phyloP scores from a whole-genome alignment of 2,329 filamentous ascomycete genomes.

The Fusarium newnesense region DNA sequence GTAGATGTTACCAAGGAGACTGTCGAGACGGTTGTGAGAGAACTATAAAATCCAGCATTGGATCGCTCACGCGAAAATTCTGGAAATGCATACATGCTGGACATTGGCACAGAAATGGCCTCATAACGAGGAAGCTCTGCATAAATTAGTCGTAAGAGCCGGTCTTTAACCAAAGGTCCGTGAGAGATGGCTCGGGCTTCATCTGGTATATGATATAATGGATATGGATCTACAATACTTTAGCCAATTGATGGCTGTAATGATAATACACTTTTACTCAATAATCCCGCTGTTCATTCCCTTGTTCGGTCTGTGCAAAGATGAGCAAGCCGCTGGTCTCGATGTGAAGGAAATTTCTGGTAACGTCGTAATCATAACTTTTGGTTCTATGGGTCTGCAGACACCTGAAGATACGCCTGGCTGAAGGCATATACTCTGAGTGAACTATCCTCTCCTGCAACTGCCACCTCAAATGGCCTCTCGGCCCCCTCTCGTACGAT shows the following conservation, averaged over 20 bases:
- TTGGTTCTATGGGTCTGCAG: conserved; percentile 31
- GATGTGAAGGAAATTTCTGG: not conserved
- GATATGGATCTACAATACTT: conserved; percentile 31
- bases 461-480: conserved; percentile 55
- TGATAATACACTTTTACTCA: conserved; percentile 33
- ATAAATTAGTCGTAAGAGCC: not conserved
- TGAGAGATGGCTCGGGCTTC: not conserved
- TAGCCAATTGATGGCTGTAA: conserved; percentile 33
- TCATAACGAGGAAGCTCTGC: not conserved
- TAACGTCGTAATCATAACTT: conserved; percentile 12
- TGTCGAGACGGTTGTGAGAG: conserved; percentile 46
- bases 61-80: not conserved
- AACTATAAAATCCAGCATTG: conserved; percentile 44
- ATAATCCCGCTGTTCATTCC: not conserved
- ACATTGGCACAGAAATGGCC: not conserved
- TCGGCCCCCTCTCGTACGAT: conserved; percentile 42
- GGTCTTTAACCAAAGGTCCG: not conserved
- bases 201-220: conserved; percentile 33
- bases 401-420: conserved; percentile 39
- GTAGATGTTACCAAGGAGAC: conserved; percentile 41
- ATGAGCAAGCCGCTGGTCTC: too few relatives aligned
- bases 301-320: not conserved
- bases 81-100: not conserved
- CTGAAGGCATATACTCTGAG: conserved; percentile 65
- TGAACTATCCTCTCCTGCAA: conserved; percentile 71